Base-by-base conservation (phyloP, 257 asterid genomes). In the Lycium barbarum region DNA sequence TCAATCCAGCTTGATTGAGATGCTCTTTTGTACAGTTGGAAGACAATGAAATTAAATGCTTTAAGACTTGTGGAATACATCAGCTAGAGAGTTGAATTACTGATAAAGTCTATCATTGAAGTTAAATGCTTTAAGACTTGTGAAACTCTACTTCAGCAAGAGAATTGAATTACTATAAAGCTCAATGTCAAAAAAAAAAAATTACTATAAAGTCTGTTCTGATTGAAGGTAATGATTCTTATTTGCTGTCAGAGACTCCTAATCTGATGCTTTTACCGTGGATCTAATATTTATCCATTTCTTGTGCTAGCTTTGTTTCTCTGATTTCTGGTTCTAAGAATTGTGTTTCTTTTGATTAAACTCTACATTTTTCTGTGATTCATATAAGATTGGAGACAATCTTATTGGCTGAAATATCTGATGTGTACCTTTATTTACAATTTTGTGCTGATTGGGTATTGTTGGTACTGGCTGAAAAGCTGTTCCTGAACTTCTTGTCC, bases 21-120 rank as follows among this genome's bases (percentile, higher is more conserved):
- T 76, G 82, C 63, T 76, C 45, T 7, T 76, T 26, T 76, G 82
- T 76, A 53, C 9, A 76, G 82, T 53, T 53, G 47, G 82, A 38
- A 20, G 20, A 14, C 49, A 14, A 8, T 68, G 26, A 49, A 22
- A 1, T 66, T 6, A 11, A 20, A 12, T 74, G 81, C 81, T 49
- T 74, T 7, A 49, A 12, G 61, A 74, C 13, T 74, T 67, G 74
- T 35, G 74, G 7, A 49, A 47, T 20, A 47, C 81, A 74, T 74
- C 38, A 49, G 61, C 61, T 74, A 74, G 81, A 73, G 59, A 20
- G 11, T 47, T 8, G 9, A 74, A 74, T 74, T 51, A 70, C 79
- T 70, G 2, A 38, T 70, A 2, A n/a, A 59, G 9, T 8, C 13
- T n/a, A 15, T 54, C 59, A 54, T 54, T 54, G 3, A 53, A 53